Conservation (phyloP, 192 early-diverging fungal species). For the Coemansia brasiliensis region DNA sequence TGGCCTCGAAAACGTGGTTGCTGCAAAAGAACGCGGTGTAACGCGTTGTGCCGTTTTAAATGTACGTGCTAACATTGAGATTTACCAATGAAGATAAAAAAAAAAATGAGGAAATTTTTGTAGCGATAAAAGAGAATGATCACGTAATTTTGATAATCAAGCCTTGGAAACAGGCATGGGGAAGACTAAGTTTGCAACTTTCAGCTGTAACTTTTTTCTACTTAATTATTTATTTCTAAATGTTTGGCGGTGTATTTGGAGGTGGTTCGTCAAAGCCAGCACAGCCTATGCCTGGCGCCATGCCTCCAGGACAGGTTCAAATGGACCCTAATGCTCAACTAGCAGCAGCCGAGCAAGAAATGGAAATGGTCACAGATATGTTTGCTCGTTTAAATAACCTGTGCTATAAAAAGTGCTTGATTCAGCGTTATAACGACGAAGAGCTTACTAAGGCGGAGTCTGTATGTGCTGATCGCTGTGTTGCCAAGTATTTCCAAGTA, state of each 20-base stretch:
- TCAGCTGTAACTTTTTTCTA: too few relatives aligned
- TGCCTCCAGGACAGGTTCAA: slow-evolving; percentile 23
- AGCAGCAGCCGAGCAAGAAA: slow-evolving; percentile 71
- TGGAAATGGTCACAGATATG: slow-evolving; percentile 80
- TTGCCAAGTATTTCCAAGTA: slow-evolving; percentile 83
- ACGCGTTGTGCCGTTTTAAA: too few relatives aligned
- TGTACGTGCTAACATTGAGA: too few relatives aligned
- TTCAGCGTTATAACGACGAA: slow-evolving; percentile 72
- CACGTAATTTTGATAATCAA: too few relatives aligned
- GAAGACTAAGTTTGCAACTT: too few relatives aligned
- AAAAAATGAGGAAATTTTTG: too few relatives aligned
- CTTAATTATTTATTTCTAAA: slow-evolving; percentile 6
- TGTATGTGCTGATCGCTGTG: slow-evolving; percentile 87
- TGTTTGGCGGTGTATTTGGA: slow-evolving; percentile 50
- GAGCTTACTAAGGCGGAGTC: slow-evolving; percentile 90
- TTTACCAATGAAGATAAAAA: too few relatives aligned
- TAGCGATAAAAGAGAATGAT: too few relatives aligned
- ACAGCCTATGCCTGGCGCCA: slow-evolving; percentile 14
- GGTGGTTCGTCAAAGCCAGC: slow-evolving; percentile 28
- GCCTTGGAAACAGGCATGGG: too few relatives aligned
- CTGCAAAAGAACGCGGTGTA: too few relatives aligned
- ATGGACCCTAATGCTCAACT: slow-evolving; percentile 53
- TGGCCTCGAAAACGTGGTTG: too few relatives aligned
- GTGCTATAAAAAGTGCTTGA: slow-evolving; percentile 88
- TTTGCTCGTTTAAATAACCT: slow-evolving; percentile 73